Evolutionary conservation across 2,329 filamentous ascomycete species (phyloP).

Genomic region (Chaetomium sp.): DNA sequence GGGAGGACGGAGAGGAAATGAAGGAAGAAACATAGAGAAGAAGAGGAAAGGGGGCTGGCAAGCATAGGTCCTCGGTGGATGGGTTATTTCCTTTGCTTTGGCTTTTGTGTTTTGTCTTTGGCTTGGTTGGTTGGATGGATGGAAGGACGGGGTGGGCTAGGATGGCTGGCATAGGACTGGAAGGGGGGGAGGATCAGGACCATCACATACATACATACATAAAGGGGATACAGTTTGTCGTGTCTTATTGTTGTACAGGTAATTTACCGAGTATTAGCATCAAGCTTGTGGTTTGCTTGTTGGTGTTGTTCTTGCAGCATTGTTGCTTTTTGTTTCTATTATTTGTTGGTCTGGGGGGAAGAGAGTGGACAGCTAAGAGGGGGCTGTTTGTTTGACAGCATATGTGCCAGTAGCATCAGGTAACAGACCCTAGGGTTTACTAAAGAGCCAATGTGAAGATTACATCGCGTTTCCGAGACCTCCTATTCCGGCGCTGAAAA

Average conservation of each 20-base stretch:
- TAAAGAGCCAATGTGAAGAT: too few species aligned
- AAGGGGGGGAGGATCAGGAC: too few species aligned
- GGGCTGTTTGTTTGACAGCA: not conserved
- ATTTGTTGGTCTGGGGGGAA: not conserved
- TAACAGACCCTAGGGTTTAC: too few species aligned
- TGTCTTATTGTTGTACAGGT: too few species aligned
- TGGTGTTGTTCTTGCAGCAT: not conserved
- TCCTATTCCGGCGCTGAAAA: too few species aligned
- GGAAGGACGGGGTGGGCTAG: not conserved
- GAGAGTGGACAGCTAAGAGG: not conserved
- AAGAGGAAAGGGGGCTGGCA: not conserved
- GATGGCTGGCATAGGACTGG: too few species aligned
- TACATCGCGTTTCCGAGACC: too few species aligned
- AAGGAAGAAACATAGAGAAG: not conserved
- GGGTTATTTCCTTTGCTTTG: too few species aligned
- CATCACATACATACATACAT: too few species aligned
- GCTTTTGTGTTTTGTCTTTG: not conserved
- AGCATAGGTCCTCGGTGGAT: not conserved
- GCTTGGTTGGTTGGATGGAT: not conserved
- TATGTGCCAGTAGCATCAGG: not conserved
- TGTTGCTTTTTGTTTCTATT: too few species aligned
- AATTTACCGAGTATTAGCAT: slow-evolving; percentile 5
- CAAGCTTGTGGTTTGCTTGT: not conserved
- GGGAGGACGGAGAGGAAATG: not conserved
- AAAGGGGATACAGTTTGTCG: too few species aligned